A percentile compares a stretch with the other conserved stretches of the same genome.
These are phyloP conservation scores for Brachypodium distachyon DNA, from an alignment of 202 grass and related monocot genomes.

Conservation along the genomic window DNA sequence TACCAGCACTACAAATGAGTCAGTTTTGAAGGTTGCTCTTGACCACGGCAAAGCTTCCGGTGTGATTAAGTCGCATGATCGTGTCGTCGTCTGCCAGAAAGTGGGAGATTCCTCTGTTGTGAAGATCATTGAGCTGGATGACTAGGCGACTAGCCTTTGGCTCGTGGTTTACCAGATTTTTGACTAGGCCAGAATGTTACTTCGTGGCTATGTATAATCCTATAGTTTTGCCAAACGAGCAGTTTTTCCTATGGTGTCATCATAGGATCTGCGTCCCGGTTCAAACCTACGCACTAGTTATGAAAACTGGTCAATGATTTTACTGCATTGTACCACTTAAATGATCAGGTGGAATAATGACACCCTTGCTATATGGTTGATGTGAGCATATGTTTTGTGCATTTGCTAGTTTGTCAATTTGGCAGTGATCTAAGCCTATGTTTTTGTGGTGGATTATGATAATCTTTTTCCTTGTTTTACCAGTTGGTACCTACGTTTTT, in stretches of 20 bases:
- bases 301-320: background rate
- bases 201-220: conserved; percentile 33
- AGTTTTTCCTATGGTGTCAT: conserved; percentile 18
- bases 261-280: conserved; percentile 18
- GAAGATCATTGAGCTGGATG: conserved; percentile 95
- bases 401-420: background rate
- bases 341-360: conserved; percentile 14
- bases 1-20: conserved; percentile 75
- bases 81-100: conserved; percentile 83
- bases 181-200: conserved; percentile 11
- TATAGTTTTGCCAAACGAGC: conserved; percentile 16
- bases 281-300: background rate
- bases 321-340: background rate
- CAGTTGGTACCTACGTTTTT: too few species aligned
- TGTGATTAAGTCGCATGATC: conserved; percentile 82
- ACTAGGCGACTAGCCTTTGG: conserved; percentile 27
- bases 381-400: background rate
- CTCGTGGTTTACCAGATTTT: conserved; percentile 32
- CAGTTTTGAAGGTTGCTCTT: conserved; percentile 91
- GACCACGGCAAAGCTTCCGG: conserved; percentile 86
- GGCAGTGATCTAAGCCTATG: too few species aligned
- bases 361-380: background rate
- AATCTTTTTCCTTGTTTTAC: too few species aligned
- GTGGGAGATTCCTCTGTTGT: conserved; percentile 86
- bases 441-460: too few species aligned